Evolutionary conservation across 2,329 filamentous ascomycete genomes (phyloP).

Genomic region (Hymenoscyphus infarciens): DNA sequence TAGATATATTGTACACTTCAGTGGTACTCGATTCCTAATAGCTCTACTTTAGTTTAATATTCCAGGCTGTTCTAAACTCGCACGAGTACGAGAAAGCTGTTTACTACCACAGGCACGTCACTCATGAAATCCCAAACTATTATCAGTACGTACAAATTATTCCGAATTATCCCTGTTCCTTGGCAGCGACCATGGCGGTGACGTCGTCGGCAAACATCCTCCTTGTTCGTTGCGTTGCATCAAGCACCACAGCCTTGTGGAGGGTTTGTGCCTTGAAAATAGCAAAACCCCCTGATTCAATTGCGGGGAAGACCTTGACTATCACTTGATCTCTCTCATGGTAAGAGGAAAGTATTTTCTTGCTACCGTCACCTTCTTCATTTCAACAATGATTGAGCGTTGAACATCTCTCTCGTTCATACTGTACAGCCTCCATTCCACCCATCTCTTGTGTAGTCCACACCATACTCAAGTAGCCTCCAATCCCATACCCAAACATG

Average conservation of each 20-base stretch:
- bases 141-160: no score
- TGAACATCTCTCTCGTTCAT: background rate
- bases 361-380: background rate
- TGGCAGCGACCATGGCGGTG: background rate
- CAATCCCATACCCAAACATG: conserved; percentile 5
- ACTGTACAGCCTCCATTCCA: background rate
- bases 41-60: no score
- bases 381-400: background rate
- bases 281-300: background rate
- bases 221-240: background rate
- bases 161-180: background rate
- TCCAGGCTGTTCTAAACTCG: no score
- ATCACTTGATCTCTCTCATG: background rate
- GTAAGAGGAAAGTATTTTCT: background rate
- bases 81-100: no score
- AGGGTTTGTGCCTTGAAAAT: conserved; percentile 1
- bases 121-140: no score
- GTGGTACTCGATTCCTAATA: no score
- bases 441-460: background rate
- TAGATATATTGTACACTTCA: no score
- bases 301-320: background rate
- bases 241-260: background rate
- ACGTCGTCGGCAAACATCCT: background rate
- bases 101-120: no score
- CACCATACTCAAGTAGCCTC: background rate